Percentiles rank a stretch among this genome's conserved stretches.
Evolutionary conservation across 129 eudicot species (phyloP).

Genomic region (Scalesia atractyloides): DNA sequence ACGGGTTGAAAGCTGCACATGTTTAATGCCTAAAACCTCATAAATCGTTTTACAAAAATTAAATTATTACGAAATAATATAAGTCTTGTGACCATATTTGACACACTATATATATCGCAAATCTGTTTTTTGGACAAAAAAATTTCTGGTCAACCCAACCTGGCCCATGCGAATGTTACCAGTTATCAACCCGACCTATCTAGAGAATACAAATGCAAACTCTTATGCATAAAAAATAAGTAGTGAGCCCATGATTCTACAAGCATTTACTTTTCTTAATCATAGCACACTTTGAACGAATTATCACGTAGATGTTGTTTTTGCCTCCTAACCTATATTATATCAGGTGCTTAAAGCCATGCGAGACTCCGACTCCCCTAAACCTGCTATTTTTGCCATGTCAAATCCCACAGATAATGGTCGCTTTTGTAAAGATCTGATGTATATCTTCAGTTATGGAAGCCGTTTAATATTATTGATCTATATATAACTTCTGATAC

Average conservation of each 20-base stretch:
- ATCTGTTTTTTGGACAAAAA: background rate
- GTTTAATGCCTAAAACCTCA: background rate
- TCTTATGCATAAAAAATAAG: background rate
- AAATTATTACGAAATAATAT: background rate
- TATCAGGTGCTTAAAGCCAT: slow-evolving; percentile 89
- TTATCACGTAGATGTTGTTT: background rate
- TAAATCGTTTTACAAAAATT: background rate
- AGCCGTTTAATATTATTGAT: slow-evolving; percentile 6
- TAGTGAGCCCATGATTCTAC: background rate
- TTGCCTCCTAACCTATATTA: background rate
- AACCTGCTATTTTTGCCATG: slow-evolving; percentile 98
- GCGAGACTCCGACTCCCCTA: slow-evolving; percentile 72
- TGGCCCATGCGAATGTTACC: background rate
- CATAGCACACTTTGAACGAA: background rate
- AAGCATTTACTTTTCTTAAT: slow-evolving; percentile 1
- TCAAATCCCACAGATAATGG: slow-evolving; percentile 97
- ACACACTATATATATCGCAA: background rate
- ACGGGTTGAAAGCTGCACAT: background rate
- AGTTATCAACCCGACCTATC: too few species aligned
- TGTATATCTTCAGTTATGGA: slow-evolving; percentile 1
- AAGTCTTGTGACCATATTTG: background rate
- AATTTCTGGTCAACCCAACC: background rate
- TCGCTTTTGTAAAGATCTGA: slow-evolving; percentile 28
- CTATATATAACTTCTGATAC: slow-evolving; percentile 30
- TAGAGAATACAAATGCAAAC: too few species aligned